phyloP scores from a whole-genome alignment of 768 basidiomycete genomes.

The Hemileccinum impolitum region DNA sequence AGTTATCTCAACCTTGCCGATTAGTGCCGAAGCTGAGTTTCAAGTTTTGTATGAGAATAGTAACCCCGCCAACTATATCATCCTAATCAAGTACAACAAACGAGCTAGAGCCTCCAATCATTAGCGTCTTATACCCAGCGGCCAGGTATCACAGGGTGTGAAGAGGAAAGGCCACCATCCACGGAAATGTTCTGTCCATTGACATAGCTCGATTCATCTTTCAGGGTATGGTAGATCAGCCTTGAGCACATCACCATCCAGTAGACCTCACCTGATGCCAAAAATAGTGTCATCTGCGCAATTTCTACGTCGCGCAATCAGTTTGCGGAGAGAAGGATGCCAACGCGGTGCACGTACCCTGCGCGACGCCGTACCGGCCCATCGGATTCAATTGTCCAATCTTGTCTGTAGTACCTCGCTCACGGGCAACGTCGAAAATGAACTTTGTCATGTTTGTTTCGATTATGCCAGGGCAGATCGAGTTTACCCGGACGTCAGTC shows the following conservation, averaged over 20 bases:
- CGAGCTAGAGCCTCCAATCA: background rate
- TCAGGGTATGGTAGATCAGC: conserved; percentile 4
- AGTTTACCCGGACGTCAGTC: conserved; percentile 84
- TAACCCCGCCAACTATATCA: no score
- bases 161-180: conserved; percentile 82
- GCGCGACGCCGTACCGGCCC: conserved; percentile 75
- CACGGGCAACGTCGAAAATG: conserved; percentile 76
- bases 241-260: conserved; percentile 1
- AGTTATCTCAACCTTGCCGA: no score
- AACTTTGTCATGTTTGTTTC: conserved; percentile 87
- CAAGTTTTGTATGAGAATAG: no score
- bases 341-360: conserved; percentile 47
- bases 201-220: conserved; percentile 88
- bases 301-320: conserved; percentile 55
- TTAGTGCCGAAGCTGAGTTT: no score
- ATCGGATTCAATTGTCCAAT: conserved; percentile 81
- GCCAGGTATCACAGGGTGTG: conserved; percentile 76
- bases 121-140: conserved; percentile 48
- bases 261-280: conserved; percentile 72
- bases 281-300: conserved; percentile 78
- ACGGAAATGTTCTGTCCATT: conserved; percentile 87
- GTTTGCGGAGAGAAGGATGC: conserved; percentile 4
- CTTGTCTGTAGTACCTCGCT: conserved; percentile 68
- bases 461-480: conserved; percentile 88
- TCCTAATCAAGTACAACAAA: background rate